Evolutionary conservation across 2,329 filamentous ascomycete species (phyloP).

Genomic region (Aspergillus intermedius): DNA sequence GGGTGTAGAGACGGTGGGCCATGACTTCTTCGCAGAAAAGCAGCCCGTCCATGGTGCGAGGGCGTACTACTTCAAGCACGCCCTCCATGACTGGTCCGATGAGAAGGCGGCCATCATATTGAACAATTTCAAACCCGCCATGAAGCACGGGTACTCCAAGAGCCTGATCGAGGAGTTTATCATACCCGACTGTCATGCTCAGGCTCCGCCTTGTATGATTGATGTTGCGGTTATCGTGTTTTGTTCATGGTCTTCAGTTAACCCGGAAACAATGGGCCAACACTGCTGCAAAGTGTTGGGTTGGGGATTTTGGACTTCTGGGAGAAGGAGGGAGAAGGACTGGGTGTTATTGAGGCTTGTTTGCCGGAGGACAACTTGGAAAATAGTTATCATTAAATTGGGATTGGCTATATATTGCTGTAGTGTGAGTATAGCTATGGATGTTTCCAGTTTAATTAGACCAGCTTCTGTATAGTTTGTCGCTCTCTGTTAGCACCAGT

Average conservation of each 20-base stretch:
- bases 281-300: conserved; percentile 12
- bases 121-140: conserved; percentile 14
- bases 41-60: conserved; percentile 17
- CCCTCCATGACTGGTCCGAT: conserved; percentile 30
- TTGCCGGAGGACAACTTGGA: not conserved
- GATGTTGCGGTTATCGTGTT: conserved; percentile 23
- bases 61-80: conserved; percentile 25
- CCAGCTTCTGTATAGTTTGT: too few relatives aligned
- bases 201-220: conserved; percentile 12
- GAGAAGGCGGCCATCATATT: conserved; percentile 17
- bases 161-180: conserved; percentile 22
- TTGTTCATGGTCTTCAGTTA: conserved; percentile 17
- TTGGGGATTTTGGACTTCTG: conserved; percentile 13
- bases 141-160: conserved; percentile 18
- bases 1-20: conserved; percentile 6
- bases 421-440: too few relatives aligned
- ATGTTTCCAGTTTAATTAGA: too few relatives aligned
- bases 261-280: conserved; percentile 14
- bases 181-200: conserved; percentile 17
- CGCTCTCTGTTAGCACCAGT: too few relatives aligned
- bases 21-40: conserved; percentile 12
- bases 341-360: conserved; percentile 15
- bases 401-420: not conserved
- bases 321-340: conserved; percentile 11
- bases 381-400: not conserved